These are phyloP conservation scores for Sapria himalayana DNA, from an alignment of 345 rosid genomes.

Conservation along the genomic window DNA sequence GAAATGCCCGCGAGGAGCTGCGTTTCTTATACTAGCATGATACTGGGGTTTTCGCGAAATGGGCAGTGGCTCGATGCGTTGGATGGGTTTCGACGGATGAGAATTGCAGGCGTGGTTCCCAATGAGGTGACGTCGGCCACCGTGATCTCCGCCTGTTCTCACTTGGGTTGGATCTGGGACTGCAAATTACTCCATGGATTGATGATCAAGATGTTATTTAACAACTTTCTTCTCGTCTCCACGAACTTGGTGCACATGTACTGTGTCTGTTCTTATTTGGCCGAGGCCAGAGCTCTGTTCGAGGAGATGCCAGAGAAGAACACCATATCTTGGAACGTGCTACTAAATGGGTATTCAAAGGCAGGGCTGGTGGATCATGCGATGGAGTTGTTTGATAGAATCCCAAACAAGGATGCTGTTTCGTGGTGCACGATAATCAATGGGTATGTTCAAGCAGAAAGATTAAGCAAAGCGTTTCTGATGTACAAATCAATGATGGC, in stretches of 20 bases:
- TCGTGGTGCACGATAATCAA: slow-evolving; percentile 64
- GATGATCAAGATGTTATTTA: slow-evolving; percentile 26
- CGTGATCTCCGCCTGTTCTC: slow-evolving; percentile 34
- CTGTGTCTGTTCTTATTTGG: slow-evolving; percentile 29
- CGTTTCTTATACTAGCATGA: slow-evolving; percentile 46
- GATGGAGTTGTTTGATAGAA: slow-evolving; percentile 31
- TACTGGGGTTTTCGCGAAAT: slow-evolving; percentile 39
- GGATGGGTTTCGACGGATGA: slow-evolving; percentile 40
- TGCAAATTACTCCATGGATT: slow-evolving; percentile 47
- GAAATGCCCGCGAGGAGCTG: slow-evolving; percentile 36
- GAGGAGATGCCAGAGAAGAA: slow-evolving; percentile 47
- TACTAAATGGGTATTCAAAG: slow-evolving; percentile 71
- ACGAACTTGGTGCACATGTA: slow-evolving; percentile 58
- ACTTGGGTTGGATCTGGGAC: slow-evolving; percentile 27
- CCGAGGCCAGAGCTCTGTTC: slow-evolving; percentile 37
- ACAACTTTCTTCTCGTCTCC: slow-evolving; percentile 26
- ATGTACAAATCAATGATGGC: slow-evolving; percentile 30
- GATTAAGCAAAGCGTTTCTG: slow-evolving; percentile 33
- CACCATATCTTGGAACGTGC: slow-evolving; percentile 62
- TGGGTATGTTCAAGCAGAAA: slow-evolving; percentile 30
- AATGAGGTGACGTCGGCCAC: slow-evolving; percentile 41
- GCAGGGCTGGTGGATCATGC: slow-evolving; percentile 40
- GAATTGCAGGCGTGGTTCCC: slow-evolving; percentile 20
- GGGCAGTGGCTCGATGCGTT: slow-evolving; percentile 27
- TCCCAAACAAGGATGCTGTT: slow-evolving; percentile 44